A percentile compares a stretch with the other conserved stretches of the same genome.
Evolutionary conservation across 2,329 filamentous ascomycete genomes (phyloP).

Genomic region (Lojkania enalia): DNA sequence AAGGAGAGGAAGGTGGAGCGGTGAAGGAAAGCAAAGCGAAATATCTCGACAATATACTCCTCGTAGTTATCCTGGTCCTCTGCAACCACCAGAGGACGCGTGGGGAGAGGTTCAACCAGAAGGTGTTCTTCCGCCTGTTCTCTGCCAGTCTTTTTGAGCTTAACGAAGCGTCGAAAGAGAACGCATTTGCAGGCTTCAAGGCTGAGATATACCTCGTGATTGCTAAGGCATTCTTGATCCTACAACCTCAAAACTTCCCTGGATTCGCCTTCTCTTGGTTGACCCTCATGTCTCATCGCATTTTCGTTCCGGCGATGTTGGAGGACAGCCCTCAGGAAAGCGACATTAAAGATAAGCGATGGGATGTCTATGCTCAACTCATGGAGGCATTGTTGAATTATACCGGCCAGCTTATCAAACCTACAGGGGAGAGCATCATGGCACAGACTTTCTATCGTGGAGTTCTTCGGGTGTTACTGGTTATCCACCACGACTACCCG

Average conservation of each 20-base stretch:
- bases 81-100: slow-evolving; percentile 83
- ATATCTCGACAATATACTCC: slow-evolving; percentile 77
- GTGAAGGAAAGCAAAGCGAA: slow-evolving; percentile 65
- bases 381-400: slow-evolving; percentile 73
- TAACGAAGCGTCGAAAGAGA: slow-evolving; percentile 58
- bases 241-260: slow-evolving; percentile 78
- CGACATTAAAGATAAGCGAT: slow-evolving; percentile 58
- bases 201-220: slow-evolving; percentile 73
- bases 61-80: slow-evolving; percentile 77
- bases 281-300: slow-evolving; percentile 77
- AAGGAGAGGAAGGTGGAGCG: slow-evolving; percentile 62
- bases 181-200: slow-evolving; percentile 55
- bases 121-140: slow-evolving; percentile 89
- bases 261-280: slow-evolving; percentile 87
- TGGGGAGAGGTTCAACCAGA: slow-evolving; percentile 80
- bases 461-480: slow-evolving; percentile 77
- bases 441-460: slow-evolving; percentile 85
- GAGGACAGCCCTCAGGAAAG: slow-evolving; percentile 63
- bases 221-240: slow-evolving; percentile 68
- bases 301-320: slow-evolving; percentile 79
- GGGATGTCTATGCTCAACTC: slow-evolving; percentile 73
- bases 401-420: slow-evolving; percentile 78
- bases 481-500: slow-evolving; percentile 91
- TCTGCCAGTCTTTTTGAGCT: slow-evolving; percentile 81
- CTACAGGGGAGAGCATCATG: slow-evolving; percentile 67